Percentiles rank a stretch among this genome's conserved stretches.
Conservation (phyloP, 2,329 filamentous ascomycete species). For the Diaporthe ilicicola region DNA sequence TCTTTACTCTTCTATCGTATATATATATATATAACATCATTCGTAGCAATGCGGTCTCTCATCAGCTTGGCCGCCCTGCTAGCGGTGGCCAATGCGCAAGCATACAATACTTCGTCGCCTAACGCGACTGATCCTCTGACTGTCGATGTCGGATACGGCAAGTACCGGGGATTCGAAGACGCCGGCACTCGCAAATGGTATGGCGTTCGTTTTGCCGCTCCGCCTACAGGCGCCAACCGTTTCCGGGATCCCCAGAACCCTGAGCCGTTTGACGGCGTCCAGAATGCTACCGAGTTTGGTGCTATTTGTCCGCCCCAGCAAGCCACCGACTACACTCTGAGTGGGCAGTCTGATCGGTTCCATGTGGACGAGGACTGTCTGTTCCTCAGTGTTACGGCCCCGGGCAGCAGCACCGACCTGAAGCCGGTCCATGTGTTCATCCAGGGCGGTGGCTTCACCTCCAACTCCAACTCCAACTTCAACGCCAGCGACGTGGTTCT, state of each 20-base stretch:
- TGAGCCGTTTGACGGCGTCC: background rate
- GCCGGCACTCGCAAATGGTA: constrained; percentile 10
- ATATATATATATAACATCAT: background rate
- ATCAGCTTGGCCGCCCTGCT: background rate
- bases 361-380: constrained; percentile 28
- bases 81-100: background rate
- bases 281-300: background rate
- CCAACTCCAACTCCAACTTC: constrained; percentile 16
- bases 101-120: background rate
- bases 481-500: constrained; percentile 25
- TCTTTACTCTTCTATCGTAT: background rate
- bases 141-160: constrained; percentile 11
- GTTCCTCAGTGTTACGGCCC: constrained; percentile 23
- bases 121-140: constrained; percentile 3
- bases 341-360: constrained; percentile 8
- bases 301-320: constrained; percentile 17
- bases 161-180: constrained; percentile 15
- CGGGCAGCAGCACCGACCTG: constrained; percentile 3
- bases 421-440: constrained; percentile 68
- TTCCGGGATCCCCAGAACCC: constrained; percentile 11
- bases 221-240: constrained; percentile 4
- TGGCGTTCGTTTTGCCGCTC: constrained; percentile 10
- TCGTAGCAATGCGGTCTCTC: background rate
- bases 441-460: constrained; percentile 47
- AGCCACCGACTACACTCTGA: background rate